Evolutionary conservation across 139 green algal species (phyloP).

Genomic region (Coelastrella sp.): DNA sequence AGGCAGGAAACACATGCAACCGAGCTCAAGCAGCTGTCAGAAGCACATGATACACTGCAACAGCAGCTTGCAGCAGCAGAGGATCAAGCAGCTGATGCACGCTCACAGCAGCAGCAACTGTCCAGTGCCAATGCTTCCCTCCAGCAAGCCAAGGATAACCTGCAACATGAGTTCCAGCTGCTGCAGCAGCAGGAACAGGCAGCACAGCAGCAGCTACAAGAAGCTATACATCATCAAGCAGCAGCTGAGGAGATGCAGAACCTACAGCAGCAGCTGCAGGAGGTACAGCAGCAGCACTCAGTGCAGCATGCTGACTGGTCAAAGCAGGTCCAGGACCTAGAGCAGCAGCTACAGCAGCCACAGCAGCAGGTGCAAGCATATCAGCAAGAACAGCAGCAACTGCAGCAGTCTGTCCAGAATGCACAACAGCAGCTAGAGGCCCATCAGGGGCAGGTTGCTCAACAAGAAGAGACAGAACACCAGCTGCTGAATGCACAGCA

Average conservation of each 20-base stretch:
- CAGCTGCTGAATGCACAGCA: background rate
- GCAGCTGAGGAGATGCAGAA: conserved; percentile 12
- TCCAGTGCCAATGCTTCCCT: background rate
- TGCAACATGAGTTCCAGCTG: background rate
- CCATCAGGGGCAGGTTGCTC: background rate
- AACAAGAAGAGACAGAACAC: background rate
- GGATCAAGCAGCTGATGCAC: background rate
- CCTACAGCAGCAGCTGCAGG: background rate
- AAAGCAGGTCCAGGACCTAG: background rate
- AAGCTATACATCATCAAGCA: background rate
- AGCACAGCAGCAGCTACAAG: background rate
- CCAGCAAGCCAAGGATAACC: background rate
- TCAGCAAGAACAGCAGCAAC: background rate
- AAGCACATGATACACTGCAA: background rate
- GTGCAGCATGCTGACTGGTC: background rate
- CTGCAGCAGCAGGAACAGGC: conserved; percentile 9
- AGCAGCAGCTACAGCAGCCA: conserved; percentile 33
- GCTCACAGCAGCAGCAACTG: background rate
- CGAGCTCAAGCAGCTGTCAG: conserved; percentile 30
- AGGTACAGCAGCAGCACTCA: background rate
- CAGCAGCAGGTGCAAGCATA: background rate
- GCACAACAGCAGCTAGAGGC: conserved; percentile 14
- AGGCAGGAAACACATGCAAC: background rate
- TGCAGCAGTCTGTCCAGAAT: background rate
- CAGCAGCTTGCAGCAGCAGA: background rate